Percentiles rank a stretch among this genome's conserved stretches.
phyloP scores from a whole-genome alignment of 225 moss, liverwort and hornwort species.

The Pseudoscleropodium purum region DNA sequence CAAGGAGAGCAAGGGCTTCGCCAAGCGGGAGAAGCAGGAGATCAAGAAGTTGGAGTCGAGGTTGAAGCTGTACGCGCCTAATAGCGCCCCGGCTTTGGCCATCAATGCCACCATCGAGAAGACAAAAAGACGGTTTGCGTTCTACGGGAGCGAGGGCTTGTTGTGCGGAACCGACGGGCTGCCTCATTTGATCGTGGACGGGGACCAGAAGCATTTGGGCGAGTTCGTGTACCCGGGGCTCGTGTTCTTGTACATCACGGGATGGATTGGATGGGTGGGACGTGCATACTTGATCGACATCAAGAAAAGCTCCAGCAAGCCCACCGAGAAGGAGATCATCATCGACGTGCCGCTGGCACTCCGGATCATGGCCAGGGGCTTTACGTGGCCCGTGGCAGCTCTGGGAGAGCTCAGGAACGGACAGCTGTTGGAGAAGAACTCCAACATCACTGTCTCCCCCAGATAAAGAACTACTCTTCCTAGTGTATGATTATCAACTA shows the following conservation, averaged over 20 bases:
- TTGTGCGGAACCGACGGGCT: slow-evolving; percentile 89
- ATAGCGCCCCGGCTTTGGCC: slow-evolving; percentile 77
- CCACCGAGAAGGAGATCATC: slow-evolving; percentile 95
- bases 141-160: slow-evolving; percentile 42
- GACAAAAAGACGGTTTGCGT: slow-evolving; percentile 61
- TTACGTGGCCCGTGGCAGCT: slow-evolving; percentile 56
- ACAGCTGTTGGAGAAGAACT: slow-evolving; percentile 44
- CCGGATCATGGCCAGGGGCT: slow-evolving; percentile 51
- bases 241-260: slow-evolving; percentile 86
- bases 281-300: slow-evolving; percentile 38
- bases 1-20: slow-evolving; percentile 86
- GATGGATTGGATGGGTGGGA: slow-evolving; percentile 97
- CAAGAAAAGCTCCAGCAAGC: slow-evolving; percentile 24
- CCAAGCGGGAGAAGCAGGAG: slow-evolving; percentile 83
- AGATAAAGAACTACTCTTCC: slow-evolving; percentile 33
- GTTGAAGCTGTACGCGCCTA: slow-evolving; percentile 67
- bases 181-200: slow-evolving; percentile 85
- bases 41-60: slow-evolving; percentile 66
- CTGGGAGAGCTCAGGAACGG: slow-evolving; percentile 59
- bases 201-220: slow-evolving; percentile 84
- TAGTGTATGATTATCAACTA: slow-evolving; percentile 13
- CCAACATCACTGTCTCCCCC: slow-evolving; percentile 82
- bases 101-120: slow-evolving; percentile 82
- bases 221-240: slow-evolving; percentile 94
- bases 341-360: slow-evolving; percentile 85